phyloP scores from a whole-genome alignment of 2,329 filamentous ascomycete genomes.

The Graphiopsis chlorocephala region DNA sequence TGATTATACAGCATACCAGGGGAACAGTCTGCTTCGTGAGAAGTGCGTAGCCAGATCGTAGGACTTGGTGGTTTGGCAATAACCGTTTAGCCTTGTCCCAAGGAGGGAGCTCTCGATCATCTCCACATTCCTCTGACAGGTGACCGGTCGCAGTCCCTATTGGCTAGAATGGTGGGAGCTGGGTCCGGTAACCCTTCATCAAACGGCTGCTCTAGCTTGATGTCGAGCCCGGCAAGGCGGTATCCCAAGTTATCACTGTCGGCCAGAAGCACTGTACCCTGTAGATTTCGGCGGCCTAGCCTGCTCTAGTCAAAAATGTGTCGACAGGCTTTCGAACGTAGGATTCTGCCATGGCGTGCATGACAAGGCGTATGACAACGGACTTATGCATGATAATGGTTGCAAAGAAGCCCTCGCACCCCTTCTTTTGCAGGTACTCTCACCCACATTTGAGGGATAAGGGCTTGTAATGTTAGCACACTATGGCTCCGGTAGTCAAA shows the following conservation, averaged over 20 bases:
- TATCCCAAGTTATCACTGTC: not conserved
- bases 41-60: not conserved
- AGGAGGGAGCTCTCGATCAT: not conserved
- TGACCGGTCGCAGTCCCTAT: not conserved
- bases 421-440: not conserved
- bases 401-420: not conserved
- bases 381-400: not conserved
- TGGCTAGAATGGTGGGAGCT: not conserved
- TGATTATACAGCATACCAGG: not conserved
- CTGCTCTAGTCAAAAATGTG: not conserved
- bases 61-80: not conserved
- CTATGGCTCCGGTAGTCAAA: constrained; percentile 31
- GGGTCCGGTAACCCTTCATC: not conserved
- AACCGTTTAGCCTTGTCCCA: not conserved
- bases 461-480: constrained; percentile 5
- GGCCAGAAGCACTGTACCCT: not conserved
- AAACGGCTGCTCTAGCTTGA: not conserved
- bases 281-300: not conserved
- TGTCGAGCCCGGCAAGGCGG: not conserved
- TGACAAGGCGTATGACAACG: not conserved
- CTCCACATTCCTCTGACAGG: not conserved
- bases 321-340: not conserved
- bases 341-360: not conserved
- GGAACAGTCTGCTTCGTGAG: not conserved
- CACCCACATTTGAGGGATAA: not conserved